Base-by-base conservation (phyloP, 768 basidiomycete genomes). In the Tephrocybe sp. region DNA sequence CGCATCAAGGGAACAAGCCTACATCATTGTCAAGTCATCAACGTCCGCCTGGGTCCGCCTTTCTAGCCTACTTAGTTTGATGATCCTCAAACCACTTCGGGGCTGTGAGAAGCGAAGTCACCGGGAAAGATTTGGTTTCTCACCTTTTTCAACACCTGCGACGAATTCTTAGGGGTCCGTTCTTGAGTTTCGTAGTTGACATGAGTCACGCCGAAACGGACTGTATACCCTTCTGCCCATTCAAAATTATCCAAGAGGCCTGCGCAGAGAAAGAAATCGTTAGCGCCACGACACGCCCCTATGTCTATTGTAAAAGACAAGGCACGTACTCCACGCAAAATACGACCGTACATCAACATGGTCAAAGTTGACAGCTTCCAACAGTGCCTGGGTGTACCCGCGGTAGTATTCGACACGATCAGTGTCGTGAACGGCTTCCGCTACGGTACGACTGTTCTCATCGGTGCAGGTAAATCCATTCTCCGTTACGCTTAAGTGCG, bases 211-310 rank as follows among this genome's bases (percentile, higher is more conserved):
- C 85, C 85, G 58, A 88, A 88, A 6, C 85, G 80, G 4, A 81
- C 81, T 32, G 65, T 67, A 57, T 85, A 85, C 7, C 85, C 83
- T 52, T 87, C 84, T 17, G 82, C 79, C 84, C 85, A 85, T 63
- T 87, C 85, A 51, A 86, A 85, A 62, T 85, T 86, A 58, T 86
- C 84, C 52, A 87, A 58, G 40, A 87, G 68, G 66, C 82, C 81
- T 82, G 51, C 32, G 38, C 10, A 52, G 56, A 45, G 59, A 47
- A 8, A 23, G 10, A 34, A 20, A 39, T 26, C 10, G 17, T 44
- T 5, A 36, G 8, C n/a, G 30, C 17, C 26, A 42, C 40, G 13
- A 23, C 30, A 9, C 23, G 12, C 16, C 26, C 8, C n/a, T 2
- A 23, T 1, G 39, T 38, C 14, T 45, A n/a, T n/a, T n/a, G n/a